Base-by-base conservation (phyloP, 1,284 basidiomycete genomes). In the Pterulicium gracile region DNA sequence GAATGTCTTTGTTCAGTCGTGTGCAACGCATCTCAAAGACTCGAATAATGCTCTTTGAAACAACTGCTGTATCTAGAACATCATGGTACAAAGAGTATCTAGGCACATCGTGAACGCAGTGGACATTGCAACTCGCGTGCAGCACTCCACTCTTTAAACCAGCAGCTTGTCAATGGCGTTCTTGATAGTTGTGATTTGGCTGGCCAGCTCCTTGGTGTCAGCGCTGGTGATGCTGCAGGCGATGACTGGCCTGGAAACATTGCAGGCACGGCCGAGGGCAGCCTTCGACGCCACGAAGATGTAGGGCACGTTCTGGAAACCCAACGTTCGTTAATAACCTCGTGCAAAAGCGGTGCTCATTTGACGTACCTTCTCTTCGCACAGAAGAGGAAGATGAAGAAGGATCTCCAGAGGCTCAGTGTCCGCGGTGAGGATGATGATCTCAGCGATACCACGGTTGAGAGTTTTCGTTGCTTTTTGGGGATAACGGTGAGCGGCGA, bases 331-430 rank as follows among this genome's bases (percentile, higher is more conserved):
- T 45, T 39, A 48, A 24, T 50, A 22, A n/a, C n/a, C n/a, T 35
- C 45, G 5, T 32, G 14, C 7, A 27, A 20, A 24, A n/a, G 17
- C 17, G 43, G 19, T 34, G 24, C 27, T 12, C 36, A 42, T 24
- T 13, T 42, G 44, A 47, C 27, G 51, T 67, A 83, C 88, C 77
- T 99, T 99, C 74, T 99, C 96, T 68, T 99, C 96, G 64, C 96
- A 99, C 39, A 99, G 75, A 47, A 99, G 75, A 40, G 96, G 96
- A 21, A 98, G 81, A 68, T 98, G 96, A 54, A 99, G 80, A 44
- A 99, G 72, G 63, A 99, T 98, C 66, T 98, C 95, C 59, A 99
- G 79, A 45, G 95, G 95, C 67, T 98, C 94, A 42, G 95, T 95
- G 60, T 96, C 92, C 51, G 93, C 96, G 49, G 96, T 96, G 68